phyloP scores from a whole-genome alignment of 2,329 filamentous ascomycete species.

The Aspergillus piperis region DNA sequence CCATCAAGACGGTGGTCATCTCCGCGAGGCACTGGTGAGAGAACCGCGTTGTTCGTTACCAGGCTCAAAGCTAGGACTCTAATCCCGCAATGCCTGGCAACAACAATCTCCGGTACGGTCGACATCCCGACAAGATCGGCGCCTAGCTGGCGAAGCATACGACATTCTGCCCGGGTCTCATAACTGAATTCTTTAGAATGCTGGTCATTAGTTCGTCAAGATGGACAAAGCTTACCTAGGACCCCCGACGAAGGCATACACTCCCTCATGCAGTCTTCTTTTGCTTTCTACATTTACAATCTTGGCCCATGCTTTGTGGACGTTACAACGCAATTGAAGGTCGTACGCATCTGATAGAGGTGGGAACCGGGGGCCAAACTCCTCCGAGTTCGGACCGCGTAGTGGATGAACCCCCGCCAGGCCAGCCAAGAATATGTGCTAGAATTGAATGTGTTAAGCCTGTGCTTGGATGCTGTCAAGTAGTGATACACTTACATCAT shows the following conservation, averaged over 20 bases:
- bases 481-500: conserved; percentile 54
- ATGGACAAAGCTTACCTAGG: conserved; percentile 54
- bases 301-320: conserved; percentile 59
- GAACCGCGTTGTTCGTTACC: conserved; percentile 65
- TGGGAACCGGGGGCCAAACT: conserved; percentile 65
- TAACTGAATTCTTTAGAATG: conserved; percentile 46
- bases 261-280: conserved; percentile 62
- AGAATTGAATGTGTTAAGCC: conserved; percentile 10
- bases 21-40: conserved; percentile 60
- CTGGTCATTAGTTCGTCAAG: not conserved
- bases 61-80: conserved; percentile 65
- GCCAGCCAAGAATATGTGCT: conserved; percentile 66
- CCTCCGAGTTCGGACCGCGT: conserved; percentile 62
- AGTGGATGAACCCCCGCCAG: conserved; percentile 63
- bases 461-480: conserved; percentile 1
- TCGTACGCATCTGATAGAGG: conserved; percentile 68
- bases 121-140: conserved; percentile 73
- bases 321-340: conserved; percentile 58
- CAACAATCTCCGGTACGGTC: conserved; percentile 68
- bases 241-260: conserved; percentile 66
- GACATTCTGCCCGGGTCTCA: conserved; percentile 66
- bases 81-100: conserved; percentile 65
- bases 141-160: conserved; percentile 61
- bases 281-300: conserved; percentile 48
- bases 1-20: conserved; percentile 57